Evolutionary conservation across 2,329 filamentous ascomycete genomes (phyloP).

Genomic region (Claviceps sp.): DNA sequence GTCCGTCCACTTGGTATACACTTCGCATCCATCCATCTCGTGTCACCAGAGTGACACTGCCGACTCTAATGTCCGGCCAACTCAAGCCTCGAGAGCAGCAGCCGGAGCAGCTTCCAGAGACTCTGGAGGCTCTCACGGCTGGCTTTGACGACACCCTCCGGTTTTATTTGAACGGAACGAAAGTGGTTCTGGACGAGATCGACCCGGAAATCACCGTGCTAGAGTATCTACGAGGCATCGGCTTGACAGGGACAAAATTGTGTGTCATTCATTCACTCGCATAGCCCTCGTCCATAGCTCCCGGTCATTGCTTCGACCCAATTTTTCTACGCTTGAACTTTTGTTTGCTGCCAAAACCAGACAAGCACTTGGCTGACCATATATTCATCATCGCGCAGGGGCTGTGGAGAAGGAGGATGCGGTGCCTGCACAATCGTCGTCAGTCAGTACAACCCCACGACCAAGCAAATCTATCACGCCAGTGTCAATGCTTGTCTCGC

Average conservation of each 20-base stretch:
- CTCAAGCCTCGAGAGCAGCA: slow-evolving; percentile 45
- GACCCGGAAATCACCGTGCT: slow-evolving; percentile 87
- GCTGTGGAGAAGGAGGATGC: slow-evolving; percentile 92
- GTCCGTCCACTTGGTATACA: no score
- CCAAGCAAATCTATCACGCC: slow-evolving; percentile 86
- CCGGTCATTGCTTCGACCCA: no score
- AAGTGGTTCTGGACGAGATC: slow-evolving; percentile 69
- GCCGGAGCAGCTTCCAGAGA: slow-evolving; percentile 21
- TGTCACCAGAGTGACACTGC: no score
- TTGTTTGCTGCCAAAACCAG: neutral
- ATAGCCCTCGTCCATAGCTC: neutral
- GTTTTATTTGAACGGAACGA: slow-evolving; percentile 92
- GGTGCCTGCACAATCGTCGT: slow-evolving; percentile 94
- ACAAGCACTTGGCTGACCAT: neutral
- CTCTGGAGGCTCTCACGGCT: slow-evolving; percentile 44
- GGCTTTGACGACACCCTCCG: slow-evolving; percentile 75
- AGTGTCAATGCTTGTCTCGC: slow-evolving; percentile 94
- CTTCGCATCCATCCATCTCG: no score
- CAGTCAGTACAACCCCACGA: slow-evolving; percentile 86
- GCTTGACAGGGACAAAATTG: slow-evolving; percentile 88
- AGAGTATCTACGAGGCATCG: slow-evolving; percentile 86
- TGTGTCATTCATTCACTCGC: slow-evolving; percentile 19
- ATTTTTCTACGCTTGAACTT: neutral
- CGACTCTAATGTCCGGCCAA: neutral
- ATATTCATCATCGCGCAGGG: slow-evolving; percentile 27